Evolutionary conservation across 23 red algal genomes (phyloP).

Genomic region (Porphyridium purpureum): DNA sequence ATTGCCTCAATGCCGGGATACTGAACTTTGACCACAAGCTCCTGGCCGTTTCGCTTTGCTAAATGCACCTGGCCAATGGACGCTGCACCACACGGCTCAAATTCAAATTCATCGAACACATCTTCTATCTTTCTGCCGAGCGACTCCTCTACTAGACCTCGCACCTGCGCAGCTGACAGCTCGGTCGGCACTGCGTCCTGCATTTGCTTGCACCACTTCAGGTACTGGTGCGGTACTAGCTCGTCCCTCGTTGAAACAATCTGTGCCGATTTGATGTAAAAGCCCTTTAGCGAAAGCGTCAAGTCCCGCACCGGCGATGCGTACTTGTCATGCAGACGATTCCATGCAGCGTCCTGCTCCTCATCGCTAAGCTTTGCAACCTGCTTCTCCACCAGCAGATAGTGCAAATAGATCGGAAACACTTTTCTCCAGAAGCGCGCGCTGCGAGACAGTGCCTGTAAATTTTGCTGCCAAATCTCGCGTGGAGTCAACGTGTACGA

Average conservation of each 20-base stretch:
- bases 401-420: slow-evolving; percentile 41
- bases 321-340: slow-evolving; percentile 17
- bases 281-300: slow-evolving; percentile 32
- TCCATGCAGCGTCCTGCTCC: slow-evolving; percentile 3
- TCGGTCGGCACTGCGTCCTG: slow-evolving; percentile 51
- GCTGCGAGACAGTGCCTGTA: no score
- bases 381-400: slow-evolving; percentile 31
- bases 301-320: slow-evolving; percentile 22
- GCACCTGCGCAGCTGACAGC: slow-evolving; percentile 8
- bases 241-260: slow-evolving; percentile 55
- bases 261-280: slow-evolving; percentile 68
- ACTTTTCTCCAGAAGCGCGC: slow-evolving; percentile 30
- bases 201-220: slow-evolving; percentile 36
- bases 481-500: no score
- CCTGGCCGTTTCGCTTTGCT: slow-evolving; percentile 10
- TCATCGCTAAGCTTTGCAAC: slow-evolving; percentile 2
- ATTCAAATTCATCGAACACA: slow-evolving; percentile 27
- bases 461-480: no score
- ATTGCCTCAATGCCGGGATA: slow-evolving; percentile 45
- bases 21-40: slow-evolving; percentile 57
- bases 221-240: slow-evolving; percentile 47
- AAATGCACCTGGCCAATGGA: slow-evolving; percentile 64
- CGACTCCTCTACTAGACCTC: slow-evolving; percentile 18
- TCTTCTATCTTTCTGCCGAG: slow-evolving; percentile 11
- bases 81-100: slow-evolving; percentile 45